phyloP scores from a whole-genome alignment of 805 yeast genomes.

The Starmera pachycereana region DNA sequence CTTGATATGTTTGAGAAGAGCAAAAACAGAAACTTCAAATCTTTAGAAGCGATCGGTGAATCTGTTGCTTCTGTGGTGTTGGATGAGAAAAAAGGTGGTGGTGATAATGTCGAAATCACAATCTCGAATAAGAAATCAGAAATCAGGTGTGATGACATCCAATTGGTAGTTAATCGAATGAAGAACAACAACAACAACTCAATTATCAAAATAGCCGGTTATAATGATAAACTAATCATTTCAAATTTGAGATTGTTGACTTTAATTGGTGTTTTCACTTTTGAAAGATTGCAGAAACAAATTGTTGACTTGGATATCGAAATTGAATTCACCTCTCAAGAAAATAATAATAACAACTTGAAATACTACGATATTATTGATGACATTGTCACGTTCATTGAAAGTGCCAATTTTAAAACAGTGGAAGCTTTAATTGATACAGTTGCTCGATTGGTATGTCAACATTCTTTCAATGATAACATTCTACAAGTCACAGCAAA shows the following conservation, averaged over 20 bases:
- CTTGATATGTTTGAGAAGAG: conserved; percentile 36
- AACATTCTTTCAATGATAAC: conserved; percentile 13
- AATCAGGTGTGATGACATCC: conserved; percentile 44
- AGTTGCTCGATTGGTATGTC: conserved; percentile 49
- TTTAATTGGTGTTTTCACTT: conserved; percentile 87
- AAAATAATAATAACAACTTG: conserved; percentile 1
- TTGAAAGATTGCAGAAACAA: conserved; percentile 79
- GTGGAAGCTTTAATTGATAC: conserved; percentile 84
- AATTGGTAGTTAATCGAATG: conserved; percentile 28
- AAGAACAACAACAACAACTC: conserved; percentile 7
- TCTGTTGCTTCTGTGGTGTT: conserved; percentile 34
- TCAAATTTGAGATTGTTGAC: conserved; percentile 51
- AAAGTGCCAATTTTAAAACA: conserved; percentile 73
- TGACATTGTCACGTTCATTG: conserved; percentile 50
- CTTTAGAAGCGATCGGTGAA: conserved; percentile 31
- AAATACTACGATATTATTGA: conserved; percentile 33
- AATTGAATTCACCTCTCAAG: conserved; percentile 29
- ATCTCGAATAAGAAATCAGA: conserved; percentile 43
- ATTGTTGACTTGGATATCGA: conserved; percentile 50
- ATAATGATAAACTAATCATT: conserved; percentile 25
- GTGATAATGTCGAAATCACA: conserved; percentile 29
- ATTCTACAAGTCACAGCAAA: conserved; percentile 39
- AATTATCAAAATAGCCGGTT: conserved; percentile 3
- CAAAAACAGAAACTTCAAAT: conserved; percentile 26
- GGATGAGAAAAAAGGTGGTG: conserved; percentile 34